phyloP scores from a whole-genome alignment of 2,329 filamentous ascomycete genomes.

The Alternaria brassicae region DNA sequence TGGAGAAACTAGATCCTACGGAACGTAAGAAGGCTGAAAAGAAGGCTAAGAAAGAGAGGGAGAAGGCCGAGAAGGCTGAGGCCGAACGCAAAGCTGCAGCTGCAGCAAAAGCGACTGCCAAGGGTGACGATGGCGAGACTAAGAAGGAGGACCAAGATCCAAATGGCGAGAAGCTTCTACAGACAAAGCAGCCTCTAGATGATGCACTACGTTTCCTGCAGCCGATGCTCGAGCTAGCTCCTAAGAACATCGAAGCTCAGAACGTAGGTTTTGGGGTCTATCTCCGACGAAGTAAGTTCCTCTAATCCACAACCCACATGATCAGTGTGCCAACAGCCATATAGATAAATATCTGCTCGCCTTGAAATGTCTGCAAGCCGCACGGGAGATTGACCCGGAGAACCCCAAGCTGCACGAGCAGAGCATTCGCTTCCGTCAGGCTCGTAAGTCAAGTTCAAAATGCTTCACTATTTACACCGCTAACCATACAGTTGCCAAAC shows the following conservation, averaged over 20 bases:
- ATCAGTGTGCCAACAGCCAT: slow-evolving; percentile 17
- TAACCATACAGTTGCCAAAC: slow-evolving; percentile 36
- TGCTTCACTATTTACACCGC: neutral
- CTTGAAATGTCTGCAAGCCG: slow-evolving; percentile 81
- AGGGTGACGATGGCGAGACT: slow-evolving; percentile 66
- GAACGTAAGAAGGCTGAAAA: slow-evolving; percentile 88
- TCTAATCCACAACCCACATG: neutral
- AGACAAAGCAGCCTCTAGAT: slow-evolving; percentile 81
- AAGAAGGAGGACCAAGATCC: slow-evolving; percentile 95
- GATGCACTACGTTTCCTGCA: slow-evolving; percentile 87
- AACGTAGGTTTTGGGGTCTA: slow-evolving; percentile 89
- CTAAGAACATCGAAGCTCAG: slow-evolving; percentile 82
- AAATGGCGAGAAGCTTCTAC: slow-evolving; percentile 77
- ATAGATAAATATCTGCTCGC: slow-evolving; percentile 87
- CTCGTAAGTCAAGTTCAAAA: slow-evolving; percentile 47
- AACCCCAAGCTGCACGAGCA: slow-evolving; percentile 80
- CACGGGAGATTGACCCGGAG: slow-evolving; percentile 70
- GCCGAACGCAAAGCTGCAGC: slow-evolving; percentile 83
- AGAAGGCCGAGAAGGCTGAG: slow-evolving; percentile 76
- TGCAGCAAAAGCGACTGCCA: slow-evolving; percentile 61
- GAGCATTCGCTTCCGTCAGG: slow-evolving; percentile 70
- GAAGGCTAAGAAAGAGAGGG: slow-evolving; percentile 82
- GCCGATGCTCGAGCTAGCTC: slow-evolving; percentile 82
- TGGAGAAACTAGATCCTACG: slow-evolving; percentile 59
- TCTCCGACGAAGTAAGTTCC: slow-evolving; percentile 75